A percentile compares a stretch with the other conserved stretches of the same genome.
Conservation (phyloP, 1,284 basidiomycete species). For the Veloporphyrellus conicus region DNA sequence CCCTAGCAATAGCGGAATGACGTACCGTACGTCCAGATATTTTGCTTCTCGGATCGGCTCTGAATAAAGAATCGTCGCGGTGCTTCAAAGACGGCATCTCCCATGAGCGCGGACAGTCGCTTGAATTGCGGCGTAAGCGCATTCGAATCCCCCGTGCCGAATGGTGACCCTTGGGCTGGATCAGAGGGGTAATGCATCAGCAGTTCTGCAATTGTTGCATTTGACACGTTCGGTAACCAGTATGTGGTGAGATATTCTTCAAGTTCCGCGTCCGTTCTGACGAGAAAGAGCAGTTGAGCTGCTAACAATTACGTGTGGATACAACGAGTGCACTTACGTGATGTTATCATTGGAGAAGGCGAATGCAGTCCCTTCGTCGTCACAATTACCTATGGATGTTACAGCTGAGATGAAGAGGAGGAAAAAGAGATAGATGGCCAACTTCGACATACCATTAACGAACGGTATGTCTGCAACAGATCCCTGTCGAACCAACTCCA, state of each 20-base stretch:
- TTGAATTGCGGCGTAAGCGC: constrained; percentile 50
- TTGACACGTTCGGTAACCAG: constrained; percentile 33
- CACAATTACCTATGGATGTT: constrained; percentile 42
- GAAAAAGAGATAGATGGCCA: too few relatives aligned
- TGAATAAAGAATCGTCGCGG: constrained; percentile 51
- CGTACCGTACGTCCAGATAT: constrained; percentile 48
- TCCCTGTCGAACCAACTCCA: constrained; percentile 38
- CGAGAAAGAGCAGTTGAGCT: not conserved
- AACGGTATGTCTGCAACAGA: constrained; percentile 46
- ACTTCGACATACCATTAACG: constrained; percentile 34
- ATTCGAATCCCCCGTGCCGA: constrained; percentile 43
- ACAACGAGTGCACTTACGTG: constrained; percentile 13
- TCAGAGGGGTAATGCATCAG: constrained; percentile 42
- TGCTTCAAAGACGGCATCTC: constrained; percentile 53
- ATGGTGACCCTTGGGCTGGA: constrained; percentile 48
- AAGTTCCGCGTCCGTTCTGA: constrained; percentile 37
- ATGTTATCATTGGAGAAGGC: constrained; percentile 42
- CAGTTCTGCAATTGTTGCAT: constrained; percentile 32
- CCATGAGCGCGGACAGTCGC: constrained; percentile 48
- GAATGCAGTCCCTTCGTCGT: constrained; percentile 55
- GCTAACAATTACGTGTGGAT: too few relatives aligned
- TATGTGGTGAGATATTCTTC: constrained; percentile 35
- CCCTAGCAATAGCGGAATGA: not conserved
- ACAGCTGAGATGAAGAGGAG: constrained; percentile 11
- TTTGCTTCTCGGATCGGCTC: constrained; percentile 39